These are phyloP conservation scores for Fusarium oligoseptatum DNA, from an alignment of 2,329 filamentous ascomycete genomes.

Conservation along the genomic window DNA sequence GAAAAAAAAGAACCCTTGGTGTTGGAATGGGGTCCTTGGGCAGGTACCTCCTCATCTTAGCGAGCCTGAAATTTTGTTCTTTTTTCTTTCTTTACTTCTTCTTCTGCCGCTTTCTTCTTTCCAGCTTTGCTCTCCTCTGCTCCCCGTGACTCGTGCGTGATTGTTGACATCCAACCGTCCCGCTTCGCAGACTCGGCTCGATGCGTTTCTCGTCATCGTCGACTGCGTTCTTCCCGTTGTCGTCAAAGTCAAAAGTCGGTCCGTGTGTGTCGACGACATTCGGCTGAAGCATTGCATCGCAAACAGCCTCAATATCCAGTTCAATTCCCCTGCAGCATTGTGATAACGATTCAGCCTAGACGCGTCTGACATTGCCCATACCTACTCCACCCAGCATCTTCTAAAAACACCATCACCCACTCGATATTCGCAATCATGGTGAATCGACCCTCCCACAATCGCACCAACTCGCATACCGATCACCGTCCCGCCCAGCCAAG, in stretches of 20 bases:
- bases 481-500: slow-evolving; percentile 61
- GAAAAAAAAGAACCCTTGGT: slow-evolving; percentile 26
- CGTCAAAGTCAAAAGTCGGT: slow-evolving; percentile 23
- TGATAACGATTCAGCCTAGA: neutral
- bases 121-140: neutral
- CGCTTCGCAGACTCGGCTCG: slow-evolving; percentile 5
- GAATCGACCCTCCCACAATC: slow-evolving; percentile 45
- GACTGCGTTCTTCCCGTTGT: slow-evolving; percentile 20
- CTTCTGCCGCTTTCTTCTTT: neutral
- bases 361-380: neutral
- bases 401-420: neutral
- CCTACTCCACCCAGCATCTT: neutral
- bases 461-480: slow-evolving; percentile 49
- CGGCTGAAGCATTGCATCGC: neutral
- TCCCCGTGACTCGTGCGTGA: slow-evolving; percentile 17
- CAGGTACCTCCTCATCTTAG: slow-evolving; percentile 30
- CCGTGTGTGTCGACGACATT: slow-evolving; percentile 7
- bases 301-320: neutral
- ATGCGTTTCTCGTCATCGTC: slow-evolving; percentile 29
- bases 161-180: slow-evolving; percentile 2
- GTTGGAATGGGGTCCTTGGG: slow-evolving; percentile 24
- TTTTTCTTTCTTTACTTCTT: neutral
- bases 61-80: slow-evolving; percentile 17
- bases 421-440: slow-evolving; percentile 40
- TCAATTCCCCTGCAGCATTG: slow-evolving; percentile 5